phyloP scores from a whole-genome alignment of 1,284 basidiomycete species.

The Ganoderma multipileum region DNA sequence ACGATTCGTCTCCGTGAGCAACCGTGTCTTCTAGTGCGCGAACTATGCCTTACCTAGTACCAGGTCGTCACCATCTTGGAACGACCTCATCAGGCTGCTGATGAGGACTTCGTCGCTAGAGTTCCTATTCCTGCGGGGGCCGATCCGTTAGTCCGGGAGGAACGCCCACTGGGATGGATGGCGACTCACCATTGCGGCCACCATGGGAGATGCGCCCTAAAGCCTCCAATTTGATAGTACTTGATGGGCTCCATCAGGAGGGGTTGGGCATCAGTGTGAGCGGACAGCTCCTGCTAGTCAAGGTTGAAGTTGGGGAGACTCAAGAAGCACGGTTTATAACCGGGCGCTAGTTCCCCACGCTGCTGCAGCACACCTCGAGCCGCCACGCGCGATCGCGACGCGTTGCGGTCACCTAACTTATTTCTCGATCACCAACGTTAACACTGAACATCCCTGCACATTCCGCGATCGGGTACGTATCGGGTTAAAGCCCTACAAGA shows the following conservation, averaged over 20 bases:
- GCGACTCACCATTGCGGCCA: conserved; percentile 28
- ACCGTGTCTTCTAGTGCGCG: background rate
- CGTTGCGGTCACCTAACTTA: conserved; percentile 10
- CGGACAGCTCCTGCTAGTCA: background rate
- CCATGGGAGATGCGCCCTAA: conserved; percentile 35
- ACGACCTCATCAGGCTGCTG: conserved; percentile 8
- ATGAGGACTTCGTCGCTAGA: conserved; percentile 21
- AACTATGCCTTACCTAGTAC: conserved; percentile 28
- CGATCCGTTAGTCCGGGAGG: background rate
- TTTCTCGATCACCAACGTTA: background rate
- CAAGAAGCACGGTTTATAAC: background rate
- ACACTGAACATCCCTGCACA: background rate
- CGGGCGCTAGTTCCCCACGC: conserved; percentile 4
- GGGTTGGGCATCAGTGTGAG: background rate
- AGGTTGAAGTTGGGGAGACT: conserved; percentile 5
- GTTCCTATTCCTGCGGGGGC: conserved; percentile 7
- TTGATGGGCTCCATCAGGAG: conserved; percentile 19
- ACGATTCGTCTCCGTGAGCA: background rate
- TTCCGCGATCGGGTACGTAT: background rate
- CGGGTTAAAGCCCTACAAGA: background rate
- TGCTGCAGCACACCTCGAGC: background rate
- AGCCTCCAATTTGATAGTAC: conserved; percentile 44
- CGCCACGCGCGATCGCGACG: background rate
- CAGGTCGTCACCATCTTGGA: conserved; percentile 20
- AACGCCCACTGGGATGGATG: background rate